Conservation (phyloP, 305 asterid species). For the Fraxinus floribunda region DNA sequence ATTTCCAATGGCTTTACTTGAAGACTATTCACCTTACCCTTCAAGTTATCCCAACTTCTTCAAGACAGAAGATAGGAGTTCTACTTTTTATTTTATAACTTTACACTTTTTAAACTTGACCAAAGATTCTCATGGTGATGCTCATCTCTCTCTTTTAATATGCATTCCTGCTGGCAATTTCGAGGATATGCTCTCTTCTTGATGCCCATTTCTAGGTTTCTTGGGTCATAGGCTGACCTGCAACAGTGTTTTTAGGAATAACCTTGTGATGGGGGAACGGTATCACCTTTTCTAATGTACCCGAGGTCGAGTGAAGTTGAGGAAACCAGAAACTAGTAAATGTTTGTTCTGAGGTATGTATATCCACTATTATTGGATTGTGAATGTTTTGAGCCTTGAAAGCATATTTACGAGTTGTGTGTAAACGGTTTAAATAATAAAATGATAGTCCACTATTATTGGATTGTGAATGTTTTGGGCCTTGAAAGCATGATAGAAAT, state of each 20-base stretch:
- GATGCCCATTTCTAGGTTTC: not conserved
- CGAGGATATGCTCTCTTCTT: not conserved
- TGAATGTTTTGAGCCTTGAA: not conserved
- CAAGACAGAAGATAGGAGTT: not conserved
- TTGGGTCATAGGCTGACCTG: not conserved
- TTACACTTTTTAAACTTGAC: not conserved
- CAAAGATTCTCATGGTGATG: not conserved
- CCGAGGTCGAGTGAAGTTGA: not conserved
- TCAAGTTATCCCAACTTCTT: not conserved
- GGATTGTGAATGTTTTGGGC: too few relatives aligned
- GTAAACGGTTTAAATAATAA: too few relatives aligned
- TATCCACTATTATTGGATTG: not conserved
- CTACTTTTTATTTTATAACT: not conserved
- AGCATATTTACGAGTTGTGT: not conserved
- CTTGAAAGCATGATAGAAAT: not conserved
- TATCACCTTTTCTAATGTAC: not conserved
- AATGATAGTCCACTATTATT: too few relatives aligned
- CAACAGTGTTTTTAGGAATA: not conserved
- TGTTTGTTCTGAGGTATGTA: not conserved
- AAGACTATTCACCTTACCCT: not conserved
- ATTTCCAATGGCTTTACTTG: not conserved
- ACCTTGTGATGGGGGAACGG: not conserved
- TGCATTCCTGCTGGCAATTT: not conserved
- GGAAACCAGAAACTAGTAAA: not conserved
- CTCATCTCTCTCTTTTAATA: not conserved